Evolutionary conservation across 768 basidiomycete species (phyloP).

Genomic region (Amanita subjunquillea): DNA sequence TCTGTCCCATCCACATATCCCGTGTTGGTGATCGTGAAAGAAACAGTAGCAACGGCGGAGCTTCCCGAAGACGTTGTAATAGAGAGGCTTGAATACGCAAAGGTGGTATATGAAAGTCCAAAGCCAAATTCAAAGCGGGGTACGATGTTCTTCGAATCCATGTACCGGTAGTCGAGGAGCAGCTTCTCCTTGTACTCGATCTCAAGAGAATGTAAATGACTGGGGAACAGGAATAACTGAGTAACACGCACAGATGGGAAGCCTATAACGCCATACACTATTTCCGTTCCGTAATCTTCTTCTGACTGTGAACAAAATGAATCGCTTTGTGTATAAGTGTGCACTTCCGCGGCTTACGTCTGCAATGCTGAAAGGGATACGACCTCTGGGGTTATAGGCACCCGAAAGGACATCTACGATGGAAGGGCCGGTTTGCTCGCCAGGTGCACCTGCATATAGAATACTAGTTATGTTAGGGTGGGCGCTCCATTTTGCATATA

Average conservation of each 20-base stretch:
- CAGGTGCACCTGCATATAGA: constrained; percentile 44
- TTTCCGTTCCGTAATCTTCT: constrained; percentile 33
- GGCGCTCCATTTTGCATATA: constrained; percentile 63
- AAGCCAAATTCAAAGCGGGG: constrained; percentile 63
- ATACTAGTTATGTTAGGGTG: constrained; percentile 67
- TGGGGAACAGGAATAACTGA: constrained; percentile 8
- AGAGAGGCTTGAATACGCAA: constrained; percentile 45
- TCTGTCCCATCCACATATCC: constrained; percentile 40
- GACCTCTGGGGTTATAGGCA: constrained; percentile 61
- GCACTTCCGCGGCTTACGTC: constrained; percentile 26
- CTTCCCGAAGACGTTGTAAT: constrained; percentile 14
- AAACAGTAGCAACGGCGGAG: constrained; percentile 23
- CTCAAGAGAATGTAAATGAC: constrained; percentile 13
- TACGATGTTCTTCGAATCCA: constrained; percentile 39
- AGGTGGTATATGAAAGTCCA: constrained; percentile 67
- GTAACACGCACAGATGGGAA: constrained; percentile 23
- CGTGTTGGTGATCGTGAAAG: constrained; percentile 37
- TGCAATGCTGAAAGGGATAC: constrained; percentile 67
- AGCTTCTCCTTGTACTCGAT: constrained; percentile 60
- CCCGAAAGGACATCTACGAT: constrained; percentile 76
- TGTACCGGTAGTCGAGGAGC: constrained; percentile 60
- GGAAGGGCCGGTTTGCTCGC: constrained; percentile 72
- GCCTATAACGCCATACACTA: constrained; percentile 30
- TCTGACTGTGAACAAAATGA: constrained; percentile 14
- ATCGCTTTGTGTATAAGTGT: background rate